phyloP scores from a whole-genome alignment of 2,329 filamentous ascomycete genomes.

The Leptographium radiaticola region DNA sequence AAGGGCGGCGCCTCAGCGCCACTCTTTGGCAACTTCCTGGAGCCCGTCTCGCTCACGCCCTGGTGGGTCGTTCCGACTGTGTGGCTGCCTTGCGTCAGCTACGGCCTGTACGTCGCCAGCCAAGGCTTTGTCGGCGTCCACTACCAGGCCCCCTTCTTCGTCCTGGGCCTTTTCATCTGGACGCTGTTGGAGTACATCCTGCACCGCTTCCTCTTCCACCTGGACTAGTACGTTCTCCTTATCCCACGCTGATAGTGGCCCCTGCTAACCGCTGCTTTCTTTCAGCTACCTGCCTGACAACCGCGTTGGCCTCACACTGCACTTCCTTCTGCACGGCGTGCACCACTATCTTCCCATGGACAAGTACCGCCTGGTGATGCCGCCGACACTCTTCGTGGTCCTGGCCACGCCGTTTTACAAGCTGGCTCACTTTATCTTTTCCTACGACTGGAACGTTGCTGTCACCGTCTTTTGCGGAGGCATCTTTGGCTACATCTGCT shows the following conservation, averaged over 20 bases:
- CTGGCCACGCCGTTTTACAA: constrained; percentile 89
- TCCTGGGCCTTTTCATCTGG: constrained; percentile 66
- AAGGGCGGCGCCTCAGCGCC: constrained; percentile 85
- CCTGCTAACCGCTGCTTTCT: background rate
- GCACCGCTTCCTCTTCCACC: constrained; percentile 85
- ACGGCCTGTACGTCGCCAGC: constrained; percentile 54
- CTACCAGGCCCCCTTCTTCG: constrained; percentile 47
- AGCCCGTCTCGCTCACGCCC: constrained; percentile 86
- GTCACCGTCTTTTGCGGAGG: constrained; percentile 74
- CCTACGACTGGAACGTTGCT: constrained; percentile 72
- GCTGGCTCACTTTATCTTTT: constrained; percentile 71
- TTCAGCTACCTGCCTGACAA: constrained; percentile 82
- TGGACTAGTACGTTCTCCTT: constrained; percentile 62
- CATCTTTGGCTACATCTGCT: constrained; percentile 90
- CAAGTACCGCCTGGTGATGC: constrained; percentile 93
- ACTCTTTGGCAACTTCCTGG: constrained; percentile 95
- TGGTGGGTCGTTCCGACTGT: constrained; percentile 82
- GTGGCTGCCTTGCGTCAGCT: constrained; percentile 72
- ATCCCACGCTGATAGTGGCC: background rate
- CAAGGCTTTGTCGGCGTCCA: constrained; percentile 41
- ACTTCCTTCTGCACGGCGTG: constrained; percentile 92
- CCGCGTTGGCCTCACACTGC: constrained; percentile 67
- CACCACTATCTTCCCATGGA: constrained; percentile 99
- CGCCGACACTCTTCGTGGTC: constrained; percentile 70
- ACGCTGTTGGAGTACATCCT: constrained; percentile 79